Evolutionary conservation across 1,284 basidiomycete species (phyloP), one percentile per base, ranked within the genome.

Genomic region (Cryptococcus neoformans): DNA sequence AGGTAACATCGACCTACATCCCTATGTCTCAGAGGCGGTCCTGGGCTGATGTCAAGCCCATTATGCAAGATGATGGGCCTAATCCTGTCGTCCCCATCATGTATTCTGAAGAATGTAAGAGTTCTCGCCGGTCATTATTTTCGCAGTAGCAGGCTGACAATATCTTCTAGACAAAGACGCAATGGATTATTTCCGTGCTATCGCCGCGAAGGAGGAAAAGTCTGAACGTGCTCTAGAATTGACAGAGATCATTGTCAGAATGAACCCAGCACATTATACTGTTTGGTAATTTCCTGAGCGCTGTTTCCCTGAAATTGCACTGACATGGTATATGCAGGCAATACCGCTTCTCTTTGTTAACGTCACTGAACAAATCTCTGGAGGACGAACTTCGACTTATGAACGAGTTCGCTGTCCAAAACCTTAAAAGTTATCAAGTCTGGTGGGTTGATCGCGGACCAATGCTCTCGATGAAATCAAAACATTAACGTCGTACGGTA

Each of bases 341-440:
- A 78, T 96, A 92, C 76, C 86, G 94, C 44, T 91, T 92, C 74
- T 84, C 87, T 66, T 93, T 90, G 0, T 81, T 96, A 2, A 64
- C 92, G 1, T 83, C 83, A 1, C 77, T 90, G 57, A 71, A 84
- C 12, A 79, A 84, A 2, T 82, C 89, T 44, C 81, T 97, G 56
- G 82, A 85, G 21, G 80, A 77, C 10, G 93, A 97, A 78, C 82
- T 95, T 9, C 78, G 80, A 53, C 81, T 92, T 51, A 91, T 95
- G 85, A 88, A 94, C 77, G 85, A 86, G 62, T 83, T 94, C 57
- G 88, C 91, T 36, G 82, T 87, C 62, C 82, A 83, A 61, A 87
- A 86, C 75, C 83, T 95, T 69, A 97, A 97, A 80, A 90, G 87
- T 12, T 97, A 97, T 75, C 93, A 97, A 81, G 92, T 96, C 47